Conservation (phyloP, 2,329 filamentous ascomycete genomes). For the Fusarium sp. region DNA sequence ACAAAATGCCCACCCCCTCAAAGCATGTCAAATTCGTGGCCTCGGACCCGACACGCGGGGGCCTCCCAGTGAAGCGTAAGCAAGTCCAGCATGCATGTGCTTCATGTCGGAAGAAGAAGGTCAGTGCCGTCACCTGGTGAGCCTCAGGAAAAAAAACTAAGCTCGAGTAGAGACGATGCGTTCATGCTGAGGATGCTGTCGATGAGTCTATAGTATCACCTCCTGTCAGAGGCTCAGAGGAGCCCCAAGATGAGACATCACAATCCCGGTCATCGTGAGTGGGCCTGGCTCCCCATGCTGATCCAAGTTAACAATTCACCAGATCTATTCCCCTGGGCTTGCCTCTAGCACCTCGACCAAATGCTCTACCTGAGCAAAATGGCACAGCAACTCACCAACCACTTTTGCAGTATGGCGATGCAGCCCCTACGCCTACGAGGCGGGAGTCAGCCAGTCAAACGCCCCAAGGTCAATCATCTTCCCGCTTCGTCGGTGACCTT, state of each 20-base stretch:
- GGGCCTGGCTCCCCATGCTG: constrained; percentile 11
- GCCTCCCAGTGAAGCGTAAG: constrained; percentile 71
- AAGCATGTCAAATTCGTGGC: constrained; percentile 70
- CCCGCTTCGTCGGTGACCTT: constrained; percentile 71
- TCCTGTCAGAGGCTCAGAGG: constrained; percentile 35
- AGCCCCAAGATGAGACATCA: constrained; percentile 48
- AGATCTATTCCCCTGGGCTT: constrained; percentile 34
- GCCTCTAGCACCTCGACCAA: constrained; percentile 18
- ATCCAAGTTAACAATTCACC: constrained; percentile 1
- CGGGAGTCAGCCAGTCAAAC: constrained; percentile 41
- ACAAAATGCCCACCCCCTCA: constrained; percentile 39
- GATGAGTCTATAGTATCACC: constrained; percentile 46
- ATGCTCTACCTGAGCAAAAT: constrained; percentile 25
- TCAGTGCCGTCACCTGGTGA: constrained; percentile 39
- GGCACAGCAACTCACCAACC: constrained; percentile 10
- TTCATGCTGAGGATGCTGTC: constrained; percentile 57
- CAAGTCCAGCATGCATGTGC: constrained; percentile 73
- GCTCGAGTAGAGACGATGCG: constrained; percentile 59
- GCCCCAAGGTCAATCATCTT: constrained; percentile 50
- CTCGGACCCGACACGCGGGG: constrained; percentile 64
- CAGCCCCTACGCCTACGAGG: constrained; percentile 17
- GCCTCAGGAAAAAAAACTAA: not conserved
- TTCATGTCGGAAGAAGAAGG: constrained; percentile 70
- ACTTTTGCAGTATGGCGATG: constrained; percentile 30
- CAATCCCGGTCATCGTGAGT: constrained; percentile 54